A percentile compares a stretch with the other conserved stretches of the same genome.
Evolutionary conservation across 345 rosid species (phyloP).

Genomic region (Turnera subulata): DNA sequence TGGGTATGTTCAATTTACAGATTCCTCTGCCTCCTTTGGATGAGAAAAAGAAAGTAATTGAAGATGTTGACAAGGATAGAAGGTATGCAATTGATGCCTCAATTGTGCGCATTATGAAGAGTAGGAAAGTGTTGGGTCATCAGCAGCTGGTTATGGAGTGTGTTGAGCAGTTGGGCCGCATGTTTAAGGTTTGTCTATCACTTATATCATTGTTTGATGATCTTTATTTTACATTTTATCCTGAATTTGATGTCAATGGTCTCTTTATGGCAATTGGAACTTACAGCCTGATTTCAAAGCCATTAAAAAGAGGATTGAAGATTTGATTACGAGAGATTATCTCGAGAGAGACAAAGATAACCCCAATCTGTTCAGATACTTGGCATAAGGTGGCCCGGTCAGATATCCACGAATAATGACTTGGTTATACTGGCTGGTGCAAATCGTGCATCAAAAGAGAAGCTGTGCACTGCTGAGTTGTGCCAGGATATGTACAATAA

Average conservation of each 20-base stretch:
- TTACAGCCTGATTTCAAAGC: constrained; percentile 44
- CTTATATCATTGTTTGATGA: background rate
- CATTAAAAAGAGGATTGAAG: constrained; percentile 39
- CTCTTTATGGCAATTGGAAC: background rate
- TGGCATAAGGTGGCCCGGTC: constrained; percentile 26
- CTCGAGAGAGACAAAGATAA: constrained; percentile 39
- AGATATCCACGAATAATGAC: constrained; percentile 8
- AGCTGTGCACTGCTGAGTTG: constrained; percentile 6
- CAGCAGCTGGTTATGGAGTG: constrained; percentile 41
- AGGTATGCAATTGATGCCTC: constrained; percentile 40
- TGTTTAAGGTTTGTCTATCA: constrained; percentile 27
- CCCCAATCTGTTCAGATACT: constrained; percentile 25
- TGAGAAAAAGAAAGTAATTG: constrained; percentile 33
- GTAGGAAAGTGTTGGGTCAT: constrained; percentile 36
- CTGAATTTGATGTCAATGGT: background rate
- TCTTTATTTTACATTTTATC: background rate
- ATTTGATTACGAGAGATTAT: constrained; percentile 32
- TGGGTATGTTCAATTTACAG: constrained; percentile 20
- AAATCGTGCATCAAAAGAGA: constrained; percentile 2
- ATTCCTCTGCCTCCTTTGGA: constrained; percentile 36
- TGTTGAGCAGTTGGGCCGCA: constrained; percentile 32
- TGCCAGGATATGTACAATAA: constrained; percentile 19
- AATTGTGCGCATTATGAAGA: constrained; percentile 48
- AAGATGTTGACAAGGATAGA: constrained; percentile 40
- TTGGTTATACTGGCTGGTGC: constrained; percentile 11